phyloP scores from a whole-genome alignment of 2,329 filamentous ascomycete genomes.

The Mycosphaerelloides madeirae region DNA sequence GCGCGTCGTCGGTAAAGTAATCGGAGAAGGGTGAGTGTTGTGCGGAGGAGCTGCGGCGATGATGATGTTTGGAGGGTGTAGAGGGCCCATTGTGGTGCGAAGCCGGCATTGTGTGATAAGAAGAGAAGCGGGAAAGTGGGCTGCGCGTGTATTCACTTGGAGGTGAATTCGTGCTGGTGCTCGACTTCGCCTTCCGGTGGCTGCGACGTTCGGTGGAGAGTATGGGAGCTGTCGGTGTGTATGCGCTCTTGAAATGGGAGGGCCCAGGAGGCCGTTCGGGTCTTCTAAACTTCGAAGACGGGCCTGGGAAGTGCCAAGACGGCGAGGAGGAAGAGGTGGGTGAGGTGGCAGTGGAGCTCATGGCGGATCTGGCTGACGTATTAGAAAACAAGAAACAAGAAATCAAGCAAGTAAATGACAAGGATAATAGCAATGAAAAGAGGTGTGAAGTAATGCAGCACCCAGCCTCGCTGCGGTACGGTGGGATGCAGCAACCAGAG shows the following conservation, averaged over 20 bases:
- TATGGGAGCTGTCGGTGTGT: constrained; percentile 23
- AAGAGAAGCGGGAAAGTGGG: constrained; percentile 17
- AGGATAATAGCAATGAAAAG: too few relatives aligned
- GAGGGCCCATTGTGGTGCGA: constrained; percentile 9
- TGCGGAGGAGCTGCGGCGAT: constrained; percentile 19
- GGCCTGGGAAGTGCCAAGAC: constrained; percentile 18
- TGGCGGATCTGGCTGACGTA: too few relatives aligned
- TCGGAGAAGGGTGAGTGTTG: constrained; percentile 39
- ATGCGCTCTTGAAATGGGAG: constrained; percentile 19
- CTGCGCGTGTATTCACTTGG: constrained; percentile 17
- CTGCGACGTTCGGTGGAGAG: constrained; percentile 28
- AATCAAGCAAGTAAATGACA: too few relatives aligned
- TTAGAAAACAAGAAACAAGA: too few relatives aligned
- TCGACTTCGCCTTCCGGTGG: constrained; percentile 20
- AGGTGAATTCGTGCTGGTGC: constrained; percentile 10
- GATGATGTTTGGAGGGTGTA: constrained; percentile 23
- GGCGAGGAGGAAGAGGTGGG: constrained; percentile 9
- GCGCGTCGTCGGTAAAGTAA: constrained; percentile 37
- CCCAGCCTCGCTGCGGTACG: too few relatives aligned
- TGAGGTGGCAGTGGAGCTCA: constrained; percentile 14
- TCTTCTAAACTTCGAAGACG: constrained; percentile 28
- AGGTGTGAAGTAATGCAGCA: too few relatives aligned
- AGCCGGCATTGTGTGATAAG: constrained; percentile 1
- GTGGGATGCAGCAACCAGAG: too few relatives aligned
- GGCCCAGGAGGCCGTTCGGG: constrained; percentile 16